Evolutionary conservation across 805 yeast genomes (phyloP), one percentile per base, ranked within the genome.

Genomic region (Dipodascus albidus): DNA sequence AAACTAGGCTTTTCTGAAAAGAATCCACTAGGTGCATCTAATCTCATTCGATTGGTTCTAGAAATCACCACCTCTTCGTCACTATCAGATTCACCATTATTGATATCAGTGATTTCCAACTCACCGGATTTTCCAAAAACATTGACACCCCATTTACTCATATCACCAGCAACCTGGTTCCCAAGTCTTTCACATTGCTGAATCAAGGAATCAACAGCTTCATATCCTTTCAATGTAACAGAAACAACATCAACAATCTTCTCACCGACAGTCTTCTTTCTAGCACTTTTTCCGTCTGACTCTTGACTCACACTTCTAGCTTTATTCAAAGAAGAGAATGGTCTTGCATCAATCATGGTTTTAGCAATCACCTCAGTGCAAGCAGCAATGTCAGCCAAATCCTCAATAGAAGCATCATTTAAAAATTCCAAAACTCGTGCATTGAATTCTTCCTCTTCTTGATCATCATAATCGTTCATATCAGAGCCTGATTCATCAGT

Each of bases 181-280:
- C 97, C 96, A 59, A 85, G 83, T 17, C 79, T 77, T 8, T 89
- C 81, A 71, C 99, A 93, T 59, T 81, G 79, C 55, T 81, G 81
- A 57, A 93, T 87, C 59, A 93, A 73, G n/a, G 95, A 84, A 61
- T 91, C 98, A 48, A 93, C 96, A 0, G 99, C 98, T 57, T 82
- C 83, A 66, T 93, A 93, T 3, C 98, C 98, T 61, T 81, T 80
- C 57, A 93, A 73, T 15, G 88, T 83, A 57, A 76, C 71, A 49
- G 78, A 78, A 2, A 90, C 78, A 42, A 79, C 83, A 58, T 84
- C 91, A 21, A 88, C 77, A 50, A 87, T 75, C 62, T 80, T 78
- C 60, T 84, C 84, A 9, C 96, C 96, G 49, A 80, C 78, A 3
- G 83, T 74, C 64, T 79, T 80, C 53, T 68, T 74, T 22, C 60